These are phyloP conservation scores for Byssochlamys sp. DNA, from an alignment of 2,329 filamentous ascomycete species.

Conservation along the genomic window DNA sequence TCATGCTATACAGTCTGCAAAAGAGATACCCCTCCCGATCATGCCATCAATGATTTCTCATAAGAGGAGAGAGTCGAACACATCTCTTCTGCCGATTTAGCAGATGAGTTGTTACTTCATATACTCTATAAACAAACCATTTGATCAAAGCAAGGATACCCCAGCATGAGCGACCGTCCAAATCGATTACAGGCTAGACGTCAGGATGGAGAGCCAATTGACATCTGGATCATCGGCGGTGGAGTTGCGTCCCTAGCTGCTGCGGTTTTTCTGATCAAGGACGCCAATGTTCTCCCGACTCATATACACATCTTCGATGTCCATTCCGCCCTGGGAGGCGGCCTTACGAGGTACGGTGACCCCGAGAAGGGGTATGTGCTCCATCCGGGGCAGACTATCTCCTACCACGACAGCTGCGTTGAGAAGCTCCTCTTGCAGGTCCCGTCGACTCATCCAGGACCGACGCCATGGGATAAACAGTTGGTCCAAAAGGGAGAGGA, in stretches of 20 bases:
- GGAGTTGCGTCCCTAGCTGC: conserved; percentile 29
- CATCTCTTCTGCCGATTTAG: neutral
- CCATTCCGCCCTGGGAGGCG: conserved; percentile 21
- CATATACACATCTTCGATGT: conserved; percentile 29
- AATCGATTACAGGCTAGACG: neutral
- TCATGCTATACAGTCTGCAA: neutral
- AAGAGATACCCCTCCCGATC: neutral
- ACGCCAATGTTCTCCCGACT: conserved; percentile 22
- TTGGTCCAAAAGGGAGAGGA: neutral
- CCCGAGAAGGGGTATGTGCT: conserved; percentile 26
- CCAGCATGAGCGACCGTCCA: neutral
- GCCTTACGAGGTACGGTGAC: conserved; percentile 18
- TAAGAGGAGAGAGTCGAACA: neutral
- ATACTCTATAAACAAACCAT: neutral
- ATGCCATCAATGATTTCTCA: neutral
- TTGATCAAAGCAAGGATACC: neutral
- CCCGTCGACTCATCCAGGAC: conserved; percentile 7
- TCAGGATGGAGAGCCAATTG: conserved; percentile 23
- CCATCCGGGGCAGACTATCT: conserved; percentile 23
- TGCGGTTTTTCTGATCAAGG: conserved; percentile 27
- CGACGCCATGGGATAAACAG: neutral
- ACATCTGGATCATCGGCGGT: conserved; percentile 25
- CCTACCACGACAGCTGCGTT: conserved; percentile 26
- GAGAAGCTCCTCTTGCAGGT: conserved; percentile 25
- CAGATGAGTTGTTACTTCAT: neutral